A percentile compares a stretch with the other conserved stretches of the same genome.
Conservation (phyloP, 805 yeast genomes). For the Lipomyces yamadae region DNA sequence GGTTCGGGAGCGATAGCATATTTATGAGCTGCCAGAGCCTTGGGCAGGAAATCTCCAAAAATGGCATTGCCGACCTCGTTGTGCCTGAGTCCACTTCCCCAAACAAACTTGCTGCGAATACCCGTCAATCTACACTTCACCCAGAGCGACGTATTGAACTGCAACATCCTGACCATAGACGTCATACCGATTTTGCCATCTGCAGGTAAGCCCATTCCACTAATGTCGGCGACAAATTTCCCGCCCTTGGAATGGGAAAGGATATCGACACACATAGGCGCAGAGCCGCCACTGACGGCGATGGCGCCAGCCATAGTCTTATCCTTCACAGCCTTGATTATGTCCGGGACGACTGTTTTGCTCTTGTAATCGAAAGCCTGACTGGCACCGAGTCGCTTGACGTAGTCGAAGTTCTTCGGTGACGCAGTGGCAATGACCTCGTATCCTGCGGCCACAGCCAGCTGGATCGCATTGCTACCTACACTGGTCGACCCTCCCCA, state of each 20-base stretch:
- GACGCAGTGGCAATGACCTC: constrained; percentile 60
- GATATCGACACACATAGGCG: no score
- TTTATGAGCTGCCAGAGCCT: background rate
- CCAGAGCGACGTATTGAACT: background rate
- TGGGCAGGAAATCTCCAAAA: constrained; percentile 4
- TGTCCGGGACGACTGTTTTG: constrained; percentile 25
- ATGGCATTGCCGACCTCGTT: background rate
- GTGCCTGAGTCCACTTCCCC: background rate
- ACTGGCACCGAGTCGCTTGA: constrained; percentile 57
- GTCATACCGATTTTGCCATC: no score
- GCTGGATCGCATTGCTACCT: constrained; percentile 62
- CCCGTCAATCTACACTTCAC: background rate
- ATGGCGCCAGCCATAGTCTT: background rate
- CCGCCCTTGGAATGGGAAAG: no score
- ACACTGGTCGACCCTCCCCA: constrained; percentile 75
- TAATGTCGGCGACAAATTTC: no score
- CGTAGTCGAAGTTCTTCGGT: constrained; percentile 49
- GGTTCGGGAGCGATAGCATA: background rate
- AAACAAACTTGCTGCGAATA: no score
- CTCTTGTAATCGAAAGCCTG: constrained; percentile 54
- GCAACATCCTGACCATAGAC: no score
- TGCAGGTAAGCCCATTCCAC: no score
- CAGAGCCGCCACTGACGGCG: background rate
- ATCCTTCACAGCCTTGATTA: background rate
- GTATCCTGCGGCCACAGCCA: constrained; percentile 57